Conservation (phyloP, 495 filamentous ascomycete species). For the Lophium mytilinum region DNA sequence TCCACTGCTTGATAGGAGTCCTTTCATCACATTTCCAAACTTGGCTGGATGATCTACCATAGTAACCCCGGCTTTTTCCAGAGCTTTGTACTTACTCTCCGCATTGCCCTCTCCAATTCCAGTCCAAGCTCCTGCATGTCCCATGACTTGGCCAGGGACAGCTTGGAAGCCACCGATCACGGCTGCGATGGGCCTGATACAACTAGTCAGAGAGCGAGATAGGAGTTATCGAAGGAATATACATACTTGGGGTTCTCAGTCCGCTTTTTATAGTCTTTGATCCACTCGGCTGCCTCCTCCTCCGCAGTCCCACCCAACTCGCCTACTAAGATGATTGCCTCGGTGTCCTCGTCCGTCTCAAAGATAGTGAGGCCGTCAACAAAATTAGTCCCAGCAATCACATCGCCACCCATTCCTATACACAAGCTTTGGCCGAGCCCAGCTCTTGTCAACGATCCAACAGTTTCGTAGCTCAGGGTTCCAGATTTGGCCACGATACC, state of each 20-base stretch:
- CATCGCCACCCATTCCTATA: conserved; percentile 83
- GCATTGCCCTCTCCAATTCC: conserved; percentile 59
- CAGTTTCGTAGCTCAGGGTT: conserved; percentile 81
- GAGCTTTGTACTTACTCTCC: conserved; percentile 54
- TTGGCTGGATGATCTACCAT: conserved; percentile 76
- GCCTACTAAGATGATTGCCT: conserved; percentile 75
- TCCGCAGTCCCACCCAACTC: conserved; percentile 82
- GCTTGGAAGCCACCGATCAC: conserved; percentile 65
- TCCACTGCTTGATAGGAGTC: conserved; percentile 39
- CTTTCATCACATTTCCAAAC: conserved; percentile 66
- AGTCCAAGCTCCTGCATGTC: conserved; percentile 77
- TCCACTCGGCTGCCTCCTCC: conserved; percentile 74
- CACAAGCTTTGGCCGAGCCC: conserved; percentile 80
- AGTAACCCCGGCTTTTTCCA: conserved; percentile 62
- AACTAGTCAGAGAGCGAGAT: conserved; percentile 1
- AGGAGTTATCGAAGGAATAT: not conserved
- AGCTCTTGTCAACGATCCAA: conserved; percentile 71
- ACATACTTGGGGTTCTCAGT: conserved; percentile 59
- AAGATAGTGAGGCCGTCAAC: conserved; percentile 69
- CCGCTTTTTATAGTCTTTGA: conserved; percentile 56
- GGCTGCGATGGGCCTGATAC: conserved; percentile 64
- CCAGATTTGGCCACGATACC: conserved; percentile 85
- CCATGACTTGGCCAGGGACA: conserved; percentile 66
- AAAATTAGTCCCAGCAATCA: conserved; percentile 73
- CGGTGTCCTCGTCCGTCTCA: conserved; percentile 64